Evolutionary conservation across 768 basidiomycete genomes (phyloP), one percentile per base, ranked within the genome.

Genomic region (Pleurotus cornucopiae): DNA sequence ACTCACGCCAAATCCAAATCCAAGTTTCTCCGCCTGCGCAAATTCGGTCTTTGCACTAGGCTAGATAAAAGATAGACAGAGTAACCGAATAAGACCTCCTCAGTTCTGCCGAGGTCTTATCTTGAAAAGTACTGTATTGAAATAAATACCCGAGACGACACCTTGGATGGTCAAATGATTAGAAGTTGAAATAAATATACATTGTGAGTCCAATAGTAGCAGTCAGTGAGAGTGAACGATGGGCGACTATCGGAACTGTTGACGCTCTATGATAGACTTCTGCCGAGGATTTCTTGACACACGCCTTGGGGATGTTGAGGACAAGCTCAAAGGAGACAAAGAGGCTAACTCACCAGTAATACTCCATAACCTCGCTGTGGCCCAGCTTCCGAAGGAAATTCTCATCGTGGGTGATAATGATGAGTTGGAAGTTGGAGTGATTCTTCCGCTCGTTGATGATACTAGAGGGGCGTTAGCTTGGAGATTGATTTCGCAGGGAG

Each of bases 331-430:
- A 16, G 46, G 25, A 43, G 18, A 54, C 6, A 46, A 53, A 26
- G 43, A 48, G 9, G n/a, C 9, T 34, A 52, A 68, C 84, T 63
- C 60, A 91, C 94, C 94, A 97, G 67, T 93, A 98, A 65, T 94
- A 86, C 62, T 97, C 93, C 82, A 98, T 89, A n/a, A 92, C 91
- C 60, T 92, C 87, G 59, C 82, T 82, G 59, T 94, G 90, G 1
- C 95, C 94, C 23, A 98, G 80, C 64, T 92, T 92, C 34, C 85
- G 80, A 47, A 99, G 77, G 76, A 99, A 98, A 58, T 85, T 89
- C 70, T 98, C 96, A 72, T 98, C 94, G 69, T 98, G 96, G 2
- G 97, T 99, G 70, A 95, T 96, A 66, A 96, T 87, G 63, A 98
- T 88, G 37, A 98, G 80, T 72, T 99, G 97, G 80, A 98, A 97